Evolutionary conservation across 306 rosid genomes (phyloP).

Genomic region (Quercus ilex): DNA sequence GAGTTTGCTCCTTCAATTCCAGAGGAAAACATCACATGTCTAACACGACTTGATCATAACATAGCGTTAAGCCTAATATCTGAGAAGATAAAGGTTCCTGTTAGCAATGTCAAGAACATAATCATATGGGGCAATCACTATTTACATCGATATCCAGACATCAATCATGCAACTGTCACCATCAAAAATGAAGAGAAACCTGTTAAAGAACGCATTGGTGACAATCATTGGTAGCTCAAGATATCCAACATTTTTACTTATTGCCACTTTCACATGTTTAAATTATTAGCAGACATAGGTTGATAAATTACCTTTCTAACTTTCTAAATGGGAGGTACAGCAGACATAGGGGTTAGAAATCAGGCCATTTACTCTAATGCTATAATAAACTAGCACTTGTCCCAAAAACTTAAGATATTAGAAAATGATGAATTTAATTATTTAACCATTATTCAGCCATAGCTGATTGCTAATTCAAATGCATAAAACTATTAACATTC

Average conservation of each 20-base stretch:
- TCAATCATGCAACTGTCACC: slow-evolving; percentile 70
- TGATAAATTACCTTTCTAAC: no score
- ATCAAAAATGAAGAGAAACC: slow-evolving; percentile 31
- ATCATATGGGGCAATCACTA: slow-evolving; percentile 96
- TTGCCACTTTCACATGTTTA: not conserved
- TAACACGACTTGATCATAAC: slow-evolving; percentile 86
- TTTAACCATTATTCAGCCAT: no score
- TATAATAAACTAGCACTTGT: no score
- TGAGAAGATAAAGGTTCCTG: slow-evolving; percentile 64
- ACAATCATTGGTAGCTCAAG: slow-evolving; percentile 61
- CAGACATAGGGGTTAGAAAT: no score
- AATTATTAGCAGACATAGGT: not conserved
- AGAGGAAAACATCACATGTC: slow-evolving; percentile 74
- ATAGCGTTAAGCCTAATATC: slow-evolving; percentile 90
- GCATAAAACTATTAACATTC: not conserved
- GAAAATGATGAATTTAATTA: no score
- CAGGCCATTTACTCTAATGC: no score
- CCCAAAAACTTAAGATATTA: no score
- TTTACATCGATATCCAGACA: slow-evolving; percentile 82
- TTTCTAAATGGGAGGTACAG: no score
- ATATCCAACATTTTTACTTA: not conserved
- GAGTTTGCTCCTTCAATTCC: slow-evolving; percentile 85
- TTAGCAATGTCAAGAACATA: slow-evolving; percentile 71
- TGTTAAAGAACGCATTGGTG: slow-evolving; percentile 51
- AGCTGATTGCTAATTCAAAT: not conserved